Conservation (phyloP, 495 filamentous ascomycete species). For the Lichina pygmaea region DNA sequence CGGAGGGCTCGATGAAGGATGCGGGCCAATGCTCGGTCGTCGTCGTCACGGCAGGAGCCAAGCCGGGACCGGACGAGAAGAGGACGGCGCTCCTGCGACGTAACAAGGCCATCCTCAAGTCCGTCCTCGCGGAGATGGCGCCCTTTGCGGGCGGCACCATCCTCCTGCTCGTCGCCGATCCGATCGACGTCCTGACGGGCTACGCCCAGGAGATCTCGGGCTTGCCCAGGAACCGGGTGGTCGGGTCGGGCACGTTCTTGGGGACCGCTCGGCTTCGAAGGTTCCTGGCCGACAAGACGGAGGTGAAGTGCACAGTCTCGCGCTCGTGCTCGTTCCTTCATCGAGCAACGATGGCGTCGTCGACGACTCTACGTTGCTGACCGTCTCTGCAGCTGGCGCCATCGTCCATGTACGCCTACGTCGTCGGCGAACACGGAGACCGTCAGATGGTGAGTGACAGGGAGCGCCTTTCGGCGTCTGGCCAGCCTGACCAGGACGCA, state of each 20-base stretch:
- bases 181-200: slow-evolving; percentile 20
- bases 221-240: slow-evolving; percentile 13
- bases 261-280: slow-evolving; percentile 15
- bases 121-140: slow-evolving; percentile 12
- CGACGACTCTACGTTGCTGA: too few species aligned
- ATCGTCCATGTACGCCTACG: slow-evolving; percentile 14
- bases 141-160: slow-evolving; percentile 15
- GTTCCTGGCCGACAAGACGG: slow-evolving; percentile 13
- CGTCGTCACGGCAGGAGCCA: slow-evolving; percentile 19
- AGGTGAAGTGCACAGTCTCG: too few species aligned
- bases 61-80: slow-evolving; percentile 15
- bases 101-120: slow-evolving; percentile 16
- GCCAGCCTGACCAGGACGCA: too few species aligned
- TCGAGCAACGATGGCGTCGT: too few species aligned
- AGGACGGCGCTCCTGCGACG: slow-evolving; percentile 14
- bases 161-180: slow-evolving; percentile 19
- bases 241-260: slow-evolving; percentile 17
- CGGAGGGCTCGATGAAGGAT: slow-evolving; percentile 13
- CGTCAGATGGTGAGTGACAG: slow-evolving; percentile 15
- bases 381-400: slow-evolving; percentile 11
- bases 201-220: slow-evolving; percentile 13
- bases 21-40: slow-evolving; percentile 19
- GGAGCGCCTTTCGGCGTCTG: too few species aligned
- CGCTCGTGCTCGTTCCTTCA: too few species aligned
- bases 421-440: slow-evolving; percentile 19